Conservation (phyloP, 331 rosid species). For the Saraca asoca region DNA sequence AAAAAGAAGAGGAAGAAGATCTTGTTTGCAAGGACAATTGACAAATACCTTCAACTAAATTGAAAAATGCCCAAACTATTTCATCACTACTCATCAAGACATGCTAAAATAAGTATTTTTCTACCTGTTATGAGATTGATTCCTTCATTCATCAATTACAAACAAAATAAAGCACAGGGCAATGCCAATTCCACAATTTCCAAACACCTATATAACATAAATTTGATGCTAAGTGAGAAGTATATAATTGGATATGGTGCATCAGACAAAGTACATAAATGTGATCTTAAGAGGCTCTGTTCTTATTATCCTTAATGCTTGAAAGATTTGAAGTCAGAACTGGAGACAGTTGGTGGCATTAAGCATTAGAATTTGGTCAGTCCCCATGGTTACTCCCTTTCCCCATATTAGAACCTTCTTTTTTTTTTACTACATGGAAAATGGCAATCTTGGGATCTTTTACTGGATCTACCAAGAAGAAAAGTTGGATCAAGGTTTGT, state of each 20-base stretch:
- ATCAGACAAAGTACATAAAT: slow-evolving; percentile 93
- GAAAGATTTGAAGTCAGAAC: slow-evolving; percentile 91
- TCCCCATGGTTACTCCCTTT: slow-evolving; percentile 94
- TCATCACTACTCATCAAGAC: no score
- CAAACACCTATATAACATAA: no score
- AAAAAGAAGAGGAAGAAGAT: no score
- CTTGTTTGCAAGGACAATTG: no score
- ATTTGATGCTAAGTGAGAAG: slow-evolving; percentile 90
- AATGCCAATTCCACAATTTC: no score
- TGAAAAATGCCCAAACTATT: no score
- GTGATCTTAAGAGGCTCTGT: slow-evolving; percentile 87
- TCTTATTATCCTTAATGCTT: slow-evolving; percentile 77
- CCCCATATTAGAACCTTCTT: slow-evolving; percentile 91
- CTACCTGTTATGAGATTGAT: no score
- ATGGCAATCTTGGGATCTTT: slow-evolving; percentile 98
- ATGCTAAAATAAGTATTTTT: no score
- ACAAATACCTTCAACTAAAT: no score
- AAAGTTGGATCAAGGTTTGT: slow-evolving; percentile 75
- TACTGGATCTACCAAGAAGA: slow-evolving; percentile 79
- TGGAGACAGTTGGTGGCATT: slow-evolving; percentile 87
- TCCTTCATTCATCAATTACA: no score
- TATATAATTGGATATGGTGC: slow-evolving; percentile 91
- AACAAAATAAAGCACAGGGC: no score
- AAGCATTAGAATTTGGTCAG: slow-evolving; percentile 94
- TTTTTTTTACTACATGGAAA: slow-evolving; percentile 93